A percentile compares a stretch with the other conserved stretches of the same genome.
Evolutionary conservation across 768 basidiomycete genomes (phyloP).

Genomic region (Agrocybe pediades): DNA sequence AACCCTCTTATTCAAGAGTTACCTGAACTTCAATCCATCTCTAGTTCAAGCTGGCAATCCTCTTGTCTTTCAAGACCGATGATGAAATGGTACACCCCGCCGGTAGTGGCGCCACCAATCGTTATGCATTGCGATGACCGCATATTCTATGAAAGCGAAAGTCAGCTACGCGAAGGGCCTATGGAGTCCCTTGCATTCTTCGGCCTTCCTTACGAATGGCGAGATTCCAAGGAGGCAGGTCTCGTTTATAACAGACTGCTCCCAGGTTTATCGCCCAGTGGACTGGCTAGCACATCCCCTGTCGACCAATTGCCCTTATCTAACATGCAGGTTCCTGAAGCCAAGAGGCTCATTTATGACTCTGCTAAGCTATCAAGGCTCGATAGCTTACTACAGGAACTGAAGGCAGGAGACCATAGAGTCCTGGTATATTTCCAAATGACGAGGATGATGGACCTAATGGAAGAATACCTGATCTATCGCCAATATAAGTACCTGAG

Average conservation of each 20-base stretch:
- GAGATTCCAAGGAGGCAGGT: constrained; percentile 58
- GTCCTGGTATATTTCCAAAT: constrained; percentile 99
- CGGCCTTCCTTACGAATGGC: constrained; percentile 72
- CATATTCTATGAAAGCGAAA: constrained; percentile 74
- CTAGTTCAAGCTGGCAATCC: constrained; percentile 59
- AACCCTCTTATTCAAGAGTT: constrained; percentile 42
- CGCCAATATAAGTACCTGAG: constrained; percentile 95
- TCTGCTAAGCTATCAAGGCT: constrained; percentile 94
- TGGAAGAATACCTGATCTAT: constrained; percentile 98
- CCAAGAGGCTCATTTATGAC: constrained; percentile 92
- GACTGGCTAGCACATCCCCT: constrained; percentile 70
- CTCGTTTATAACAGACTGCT: constrained; percentile 46
- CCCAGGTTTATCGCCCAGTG: constrained; percentile 64
- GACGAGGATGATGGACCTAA: constrained; percentile 99
- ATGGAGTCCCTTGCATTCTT: constrained; percentile 77
- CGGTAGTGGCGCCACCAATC: constrained; percentile 84
- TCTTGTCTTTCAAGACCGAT: constrained; percentile 82
- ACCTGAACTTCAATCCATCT: constrained; percentile 63
- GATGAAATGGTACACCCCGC: constrained; percentile 85
- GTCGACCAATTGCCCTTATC: constrained; percentile 76
- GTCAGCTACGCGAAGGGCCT: constrained; percentile 63
- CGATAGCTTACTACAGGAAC: constrained; percentile 85
- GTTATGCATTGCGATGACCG: constrained; percentile 72
- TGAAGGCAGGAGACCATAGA: constrained; percentile 91
- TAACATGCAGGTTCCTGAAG: constrained; percentile 91